These are phyloP conservation scores for Chytridiales sp. DNA, from an alignment of 371 early-diverging fungal species.

Conservation along the genomic window DNA sequence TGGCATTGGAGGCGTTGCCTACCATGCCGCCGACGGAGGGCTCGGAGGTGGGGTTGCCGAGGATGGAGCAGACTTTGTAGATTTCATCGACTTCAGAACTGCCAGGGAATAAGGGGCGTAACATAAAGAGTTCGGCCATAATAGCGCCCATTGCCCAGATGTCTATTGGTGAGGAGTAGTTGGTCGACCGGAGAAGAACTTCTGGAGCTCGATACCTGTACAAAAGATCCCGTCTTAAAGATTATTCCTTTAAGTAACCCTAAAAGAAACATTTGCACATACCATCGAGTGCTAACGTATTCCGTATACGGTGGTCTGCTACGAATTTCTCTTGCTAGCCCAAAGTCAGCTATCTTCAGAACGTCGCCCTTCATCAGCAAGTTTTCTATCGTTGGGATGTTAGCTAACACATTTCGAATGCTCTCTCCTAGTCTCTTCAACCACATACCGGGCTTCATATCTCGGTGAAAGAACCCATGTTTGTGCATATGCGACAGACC, in stretches of 20 bases:
- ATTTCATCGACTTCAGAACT: constrained; percentile 88
- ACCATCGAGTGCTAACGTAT: constrained; percentile 96
- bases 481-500: constrained; percentile 88
- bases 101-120: constrained; percentile 92
- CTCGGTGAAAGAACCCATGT: constrained; percentile 88
- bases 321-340: constrained; percentile 84
- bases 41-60: constrained; percentile 41
- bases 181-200: constrained; percentile 78
- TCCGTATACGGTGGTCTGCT: constrained; percentile 80
- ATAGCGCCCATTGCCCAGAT: constrained; percentile 98
- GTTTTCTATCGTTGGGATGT: constrained; percentile 39
- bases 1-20: constrained; percentile 19
- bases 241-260: neutral
- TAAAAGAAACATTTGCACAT: constrained; percentile 16
- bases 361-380: constrained; percentile 46
- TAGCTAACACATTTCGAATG: constrained; percentile 16
- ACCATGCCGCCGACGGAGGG: constrained; percentile 21
- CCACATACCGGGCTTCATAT: constrained; percentile 84
- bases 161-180: constrained; percentile 93
- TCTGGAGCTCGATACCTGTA: constrained; percentile 98
- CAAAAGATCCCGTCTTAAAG: neutral
- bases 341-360: constrained; percentile 94
- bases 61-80: constrained; percentile 50
- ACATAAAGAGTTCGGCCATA: constrained; percentile 80
- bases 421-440: neutral